These are phyloP conservation scores for Smithsoniella earleae DNA, from an alignment of 163 green algal species.

Conservation along the genomic window DNA sequence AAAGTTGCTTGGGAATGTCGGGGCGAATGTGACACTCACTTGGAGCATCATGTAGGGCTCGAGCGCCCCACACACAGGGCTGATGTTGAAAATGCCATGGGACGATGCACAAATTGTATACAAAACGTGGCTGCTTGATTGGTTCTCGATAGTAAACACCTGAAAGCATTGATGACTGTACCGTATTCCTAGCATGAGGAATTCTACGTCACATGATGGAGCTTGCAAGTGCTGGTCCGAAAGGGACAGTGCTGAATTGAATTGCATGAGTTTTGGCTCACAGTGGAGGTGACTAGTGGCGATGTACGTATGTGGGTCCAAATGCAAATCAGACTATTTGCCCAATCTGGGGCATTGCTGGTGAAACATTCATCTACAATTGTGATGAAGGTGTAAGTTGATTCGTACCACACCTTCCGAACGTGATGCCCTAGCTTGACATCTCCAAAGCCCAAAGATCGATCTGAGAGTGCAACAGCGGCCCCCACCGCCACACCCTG, in stretches of 20 bases:
- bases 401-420: constrained; percentile 49
- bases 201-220: too few relatives aligned
- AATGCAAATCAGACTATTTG: too few relatives aligned
- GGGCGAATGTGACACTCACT: constrained; percentile 46
- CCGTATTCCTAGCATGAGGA: too few relatives aligned
- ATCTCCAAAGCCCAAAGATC: constrained; percentile 55
- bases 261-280: too few relatives aligned
- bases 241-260: too few relatives aligned
- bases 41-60: constrained; percentile 37
- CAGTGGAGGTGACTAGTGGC: too few relatives aligned
- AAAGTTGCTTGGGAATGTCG: constrained; percentile 48
- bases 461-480: constrained; percentile 42
- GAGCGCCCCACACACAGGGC: constrained; percentile 41
- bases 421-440: constrained; percentile 34
- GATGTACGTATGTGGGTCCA: too few relatives aligned
- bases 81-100: constrained; percentile 47
- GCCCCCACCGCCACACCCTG: constrained; percentile 46
- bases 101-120: constrained; percentile 46
- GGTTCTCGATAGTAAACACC: constrained; percentile 48
- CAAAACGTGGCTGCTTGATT: constrained; percentile 42
- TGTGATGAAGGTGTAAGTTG: too few relatives aligned
- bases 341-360: too few relatives aligned
- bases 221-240: too few relatives aligned
- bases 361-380: too few relatives aligned
- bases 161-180: not conserved